Base-by-base conservation (phyloP, 2,329 filamentous ascomycete genomes). In the Daldinia sp. region DNA sequence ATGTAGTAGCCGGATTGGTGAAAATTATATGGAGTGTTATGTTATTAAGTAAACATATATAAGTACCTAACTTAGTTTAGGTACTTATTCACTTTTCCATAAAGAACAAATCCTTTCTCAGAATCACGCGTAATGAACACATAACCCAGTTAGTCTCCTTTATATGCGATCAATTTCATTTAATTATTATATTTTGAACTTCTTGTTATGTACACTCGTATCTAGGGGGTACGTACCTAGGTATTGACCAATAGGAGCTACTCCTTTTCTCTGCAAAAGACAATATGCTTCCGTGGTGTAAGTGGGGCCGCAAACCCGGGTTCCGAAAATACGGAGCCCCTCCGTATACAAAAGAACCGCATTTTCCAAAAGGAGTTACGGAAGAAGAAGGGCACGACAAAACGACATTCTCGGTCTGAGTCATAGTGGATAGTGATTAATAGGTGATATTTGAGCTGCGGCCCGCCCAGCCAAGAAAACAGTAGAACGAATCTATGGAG, bases 361-460 rank as follows among this genome's bases (percentile, higher is more conserved):
- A 29, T 19, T 48, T 48, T n/a, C 45, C 45, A 10, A 30, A 15
- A 48, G 61, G 61, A 63, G 55, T 59, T 59, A 25, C 61, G 61
- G 61, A 55, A 13, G 10, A 11, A 32, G 29, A 17, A 11, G 11
- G 43, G 6, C 41, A 21, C 35, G 17, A 21, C 19, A 27, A 21
- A 23, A 7, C 21, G 13, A 25, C 11, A 8, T 11, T 15, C 39
- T 27, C 27, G 32, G 32, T 2, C 15, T 27, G 39, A 45, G 39
- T 45, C 39, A 45, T 13, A 25, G 11, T 23, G 19, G 39, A 21
- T 23, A 25, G 10, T 8, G 39, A 27, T 27, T 3, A 23, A 45
- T 15, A n/a, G n/a, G 11, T 9, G 21, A 45, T 27, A 45, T 27
- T 45, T 27, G 21, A 27, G 11, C 39, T 45, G 21, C 21, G 39